Conservation (phyloP, 2,329 filamentous ascomycete genomes). For the Fusarium sp. region DNA sequence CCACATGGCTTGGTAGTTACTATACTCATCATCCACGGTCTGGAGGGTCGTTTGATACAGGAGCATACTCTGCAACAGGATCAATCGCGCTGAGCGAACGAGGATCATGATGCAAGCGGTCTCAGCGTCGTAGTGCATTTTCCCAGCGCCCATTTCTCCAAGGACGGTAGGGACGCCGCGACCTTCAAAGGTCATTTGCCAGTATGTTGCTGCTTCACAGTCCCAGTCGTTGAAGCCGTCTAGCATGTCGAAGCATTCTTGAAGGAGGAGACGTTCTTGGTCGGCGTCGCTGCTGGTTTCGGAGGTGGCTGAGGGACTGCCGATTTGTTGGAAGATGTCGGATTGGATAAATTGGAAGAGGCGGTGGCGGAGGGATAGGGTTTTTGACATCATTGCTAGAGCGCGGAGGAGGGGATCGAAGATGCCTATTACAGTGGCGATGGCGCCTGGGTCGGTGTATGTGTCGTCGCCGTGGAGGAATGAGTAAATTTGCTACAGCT, state of each 20-base stretch:
- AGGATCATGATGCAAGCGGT: slow-evolving; percentile 50
- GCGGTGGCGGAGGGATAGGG: slow-evolving; percentile 31
- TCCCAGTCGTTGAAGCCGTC: slow-evolving; percentile 49
- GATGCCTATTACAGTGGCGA: slow-evolving; percentile 43
- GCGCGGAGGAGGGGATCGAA: slow-evolving; percentile 49
- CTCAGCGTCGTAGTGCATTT: slow-evolving; percentile 45
- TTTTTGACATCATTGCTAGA: slow-evolving; percentile 48
- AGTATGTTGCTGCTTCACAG: slow-evolving; percentile 46
- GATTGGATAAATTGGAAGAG: slow-evolving; percentile 15
- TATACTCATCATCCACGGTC: neutral
- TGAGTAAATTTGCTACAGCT: slow-evolving; percentile 45
- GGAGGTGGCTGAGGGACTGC: neutral
- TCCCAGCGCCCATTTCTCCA: slow-evolving; percentile 39
- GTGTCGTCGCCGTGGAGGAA: slow-evolving; percentile 48
- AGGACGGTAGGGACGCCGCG: slow-evolving; percentile 44
- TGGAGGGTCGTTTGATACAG: slow-evolving; percentile 39
- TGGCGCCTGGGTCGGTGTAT: slow-evolving; percentile 48
- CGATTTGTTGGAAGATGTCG: neutral
- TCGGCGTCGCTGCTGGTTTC: neutral
- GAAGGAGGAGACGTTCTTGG: slow-evolving; percentile 19
- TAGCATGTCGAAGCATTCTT: slow-evolving; percentile 45
- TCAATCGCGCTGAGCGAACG: slow-evolving; percentile 47
- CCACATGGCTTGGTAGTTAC: slow-evolving; percentile 26
- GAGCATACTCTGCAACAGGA: slow-evolving; percentile 47
- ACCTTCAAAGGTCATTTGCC: slow-evolving; percentile 47